These are phyloP conservation scores for Daldinia bambusicola DNA, from an alignment of 495 filamentous ascomycete species.

Conservation along the genomic window DNA sequence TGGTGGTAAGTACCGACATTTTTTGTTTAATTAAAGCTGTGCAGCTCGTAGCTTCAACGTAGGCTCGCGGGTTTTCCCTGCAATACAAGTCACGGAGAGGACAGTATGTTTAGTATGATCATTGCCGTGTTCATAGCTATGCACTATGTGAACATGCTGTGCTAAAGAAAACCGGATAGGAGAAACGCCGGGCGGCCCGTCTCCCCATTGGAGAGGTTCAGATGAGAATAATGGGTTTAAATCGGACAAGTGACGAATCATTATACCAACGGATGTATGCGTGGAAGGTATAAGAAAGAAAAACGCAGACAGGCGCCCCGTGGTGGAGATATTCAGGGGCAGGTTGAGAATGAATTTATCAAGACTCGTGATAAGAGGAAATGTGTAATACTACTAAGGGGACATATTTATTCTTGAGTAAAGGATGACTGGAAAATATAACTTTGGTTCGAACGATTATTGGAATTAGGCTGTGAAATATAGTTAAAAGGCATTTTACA, in stretches of 20 bases:
- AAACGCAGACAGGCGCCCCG: background rate
- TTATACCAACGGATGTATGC: conserved; percentile 33
- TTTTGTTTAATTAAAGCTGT: background rate
- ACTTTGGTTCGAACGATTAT: background rate
- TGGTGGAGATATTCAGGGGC: conserved; percentile 32
- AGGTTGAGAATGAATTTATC: background rate
- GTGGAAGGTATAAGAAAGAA: too few species aligned
- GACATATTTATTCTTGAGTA: background rate
- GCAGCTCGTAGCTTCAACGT: background rate
- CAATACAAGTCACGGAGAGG: background rate
- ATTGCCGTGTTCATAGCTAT: conserved; percentile 12
- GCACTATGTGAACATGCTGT: conserved; percentile 18
- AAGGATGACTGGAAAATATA: background rate
- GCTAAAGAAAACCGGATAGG: conserved; percentile 33
- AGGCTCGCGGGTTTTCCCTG: background rate
- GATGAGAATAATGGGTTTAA: conserved; percentile 28
- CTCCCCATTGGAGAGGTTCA: conserved; percentile 38
- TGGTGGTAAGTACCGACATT: background rate
- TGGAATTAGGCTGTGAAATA: background rate
- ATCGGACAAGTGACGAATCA: conserved; percentile 25
- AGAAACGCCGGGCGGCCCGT: conserved; percentile 23
- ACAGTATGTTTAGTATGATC: conserved; percentile 3
- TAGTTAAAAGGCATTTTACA: background rate
- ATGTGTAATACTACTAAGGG: background rate
- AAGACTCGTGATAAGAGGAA: background rate